These are phyloP conservation scores for Podila epicladia DNA, from an alignment of 192 early-diverging fungal genomes.

Conservation along the genomic window DNA sequence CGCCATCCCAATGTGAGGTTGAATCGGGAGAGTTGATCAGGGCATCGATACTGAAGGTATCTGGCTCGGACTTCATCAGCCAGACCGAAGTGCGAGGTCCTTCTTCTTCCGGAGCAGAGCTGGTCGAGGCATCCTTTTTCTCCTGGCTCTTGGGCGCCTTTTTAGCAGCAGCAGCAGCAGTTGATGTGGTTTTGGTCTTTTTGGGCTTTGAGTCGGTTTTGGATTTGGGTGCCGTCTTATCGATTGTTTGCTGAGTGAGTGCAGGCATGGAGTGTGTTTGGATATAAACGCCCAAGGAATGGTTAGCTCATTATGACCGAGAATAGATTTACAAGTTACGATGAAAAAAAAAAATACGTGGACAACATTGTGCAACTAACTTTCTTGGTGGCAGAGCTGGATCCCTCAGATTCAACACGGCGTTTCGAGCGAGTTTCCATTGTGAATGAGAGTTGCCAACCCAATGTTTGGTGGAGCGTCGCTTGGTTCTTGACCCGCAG, in stretches of 20 bases:
- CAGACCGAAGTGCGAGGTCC: slow-evolving; percentile 57
- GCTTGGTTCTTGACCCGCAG: too few relatives aligned
- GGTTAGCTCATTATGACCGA: too few relatives aligned
- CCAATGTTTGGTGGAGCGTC: too few relatives aligned
- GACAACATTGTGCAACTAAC: not conserved
- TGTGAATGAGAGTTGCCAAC: not conserved
- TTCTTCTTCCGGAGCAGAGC: not conserved
- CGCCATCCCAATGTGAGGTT: slow-evolving; percentile 82
- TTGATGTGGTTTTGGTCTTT: not conserved
- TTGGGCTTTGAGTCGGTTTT: not conserved
- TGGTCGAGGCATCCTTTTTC: not conserved
- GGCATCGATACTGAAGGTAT: slow-evolving; percentile 74
- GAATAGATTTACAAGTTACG: too few relatives aligned
- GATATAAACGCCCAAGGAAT: too few relatives aligned
- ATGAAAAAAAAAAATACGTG: too few relatives aligned
- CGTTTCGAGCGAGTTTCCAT: not conserved
- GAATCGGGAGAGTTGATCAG: slow-evolving; percentile 52
- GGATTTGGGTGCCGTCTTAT: too few relatives aligned
- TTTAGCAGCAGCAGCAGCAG: not conserved
- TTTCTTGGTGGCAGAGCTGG: not conserved
- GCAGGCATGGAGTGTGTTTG: too few relatives aligned
- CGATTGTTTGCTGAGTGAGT: too few relatives aligned
- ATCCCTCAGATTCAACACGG: not conserved
- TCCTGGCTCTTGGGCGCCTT: not conserved
- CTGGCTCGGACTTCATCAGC: slow-evolving; percentile 89